phyloP scores from a whole-genome alignment of 2,329 filamentous ascomycete species.

The Macrophomina pseudophaseolina region DNA sequence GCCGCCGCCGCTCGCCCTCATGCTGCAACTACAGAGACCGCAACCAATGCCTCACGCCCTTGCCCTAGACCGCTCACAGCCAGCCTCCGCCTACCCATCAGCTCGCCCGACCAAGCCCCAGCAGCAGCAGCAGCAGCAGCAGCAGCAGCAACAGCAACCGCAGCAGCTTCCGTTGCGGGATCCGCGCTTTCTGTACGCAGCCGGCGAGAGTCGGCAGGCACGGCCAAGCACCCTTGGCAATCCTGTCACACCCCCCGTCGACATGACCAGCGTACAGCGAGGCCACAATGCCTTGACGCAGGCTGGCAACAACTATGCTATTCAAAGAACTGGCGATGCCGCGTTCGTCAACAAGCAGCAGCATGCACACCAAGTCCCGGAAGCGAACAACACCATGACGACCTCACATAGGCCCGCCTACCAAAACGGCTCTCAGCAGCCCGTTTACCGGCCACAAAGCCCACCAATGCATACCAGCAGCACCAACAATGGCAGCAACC shows the following conservation, averaged over 20 bases:
- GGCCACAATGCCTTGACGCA: conserved; percentile 19
- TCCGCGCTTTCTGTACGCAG: conserved; percentile 6
- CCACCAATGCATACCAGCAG: neutral
- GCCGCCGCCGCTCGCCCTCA: conserved; percentile 34
- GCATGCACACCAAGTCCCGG: conserved; percentile 30
- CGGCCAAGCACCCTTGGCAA: conserved; percentile 35
- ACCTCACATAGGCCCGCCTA: conserved; percentile 10
- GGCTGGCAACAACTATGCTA: conserved; percentile 10
- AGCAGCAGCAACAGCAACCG: conserved; percentile 35
- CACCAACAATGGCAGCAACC: neutral
- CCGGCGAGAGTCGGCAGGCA: conserved; percentile 35
- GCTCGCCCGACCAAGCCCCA: conserved; percentile 37
- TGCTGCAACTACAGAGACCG: conserved; percentile 49
- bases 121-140: conserved; percentile 33
- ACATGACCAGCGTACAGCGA: conserved; percentile 30
- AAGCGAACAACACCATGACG: conserved; percentile 22
- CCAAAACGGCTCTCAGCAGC: conserved; percentile 8
- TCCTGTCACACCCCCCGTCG: conserved; percentile 42
- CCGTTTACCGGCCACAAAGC: conserved; percentile 6
- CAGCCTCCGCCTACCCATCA: conserved; percentile 38
- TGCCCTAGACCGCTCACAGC: conserved; percentile 39
- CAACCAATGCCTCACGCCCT: conserved; percentile 48
- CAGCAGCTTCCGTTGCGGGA: conserved; percentile 27
- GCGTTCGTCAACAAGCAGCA: conserved; percentile 19
- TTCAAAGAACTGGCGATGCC: conserved; percentile 22